Evolutionary conservation across 2,329 filamentous ascomycete species (phyloP), one percentile per base, ranked within the genome.

Genomic region (Conoideocrella luteorostrata): DNA sequence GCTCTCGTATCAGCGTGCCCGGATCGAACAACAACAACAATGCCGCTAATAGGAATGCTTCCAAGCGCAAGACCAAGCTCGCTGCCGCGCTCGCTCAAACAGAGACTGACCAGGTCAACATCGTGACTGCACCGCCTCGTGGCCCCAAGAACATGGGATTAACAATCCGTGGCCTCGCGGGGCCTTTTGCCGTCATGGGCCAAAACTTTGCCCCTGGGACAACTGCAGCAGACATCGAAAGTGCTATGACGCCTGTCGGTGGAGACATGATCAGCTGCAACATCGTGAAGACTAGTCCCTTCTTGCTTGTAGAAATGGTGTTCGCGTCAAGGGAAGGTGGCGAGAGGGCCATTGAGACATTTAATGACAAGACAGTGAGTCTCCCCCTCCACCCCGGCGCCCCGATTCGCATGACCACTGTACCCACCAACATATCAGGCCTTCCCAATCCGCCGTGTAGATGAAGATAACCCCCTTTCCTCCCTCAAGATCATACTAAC

Each of bases 141-240:
- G 42, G 22, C 18, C 6, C 24, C 6, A 35, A 26, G 36, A 35
- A 29, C 18, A 59, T 63, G 47, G 80, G 82, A 17, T 75, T 91
- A 36, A 81, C 75, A 28, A 90, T 93, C 51, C 73, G 80, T 42
- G 87, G 87, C n/a, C 68, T 84, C 7, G 82, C 82, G 1, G 83
- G 85, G 0, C 85, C 85, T 1, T 87, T 78, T 54, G 75, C 78
- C 15, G 77, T 93, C 20, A 76, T 88, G 59, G 86, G 84, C 3
- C 83, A 86, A 63, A 93, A 93, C 69, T 88, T 93, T 59, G 87
- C 86, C 11, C 79, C 79, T 2, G 87, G 87, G 29, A 93, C 87
- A 1, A 89, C 87, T 6, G 84, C 83, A 2, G 85, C 84, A 23
- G 87, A 93, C 57, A 88, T 93, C 47, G 85, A 89, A 68, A 86